Evolutionary conservation across 257 asterid species (phyloP).

Genomic region (Solanum raphanifolium): DNA sequence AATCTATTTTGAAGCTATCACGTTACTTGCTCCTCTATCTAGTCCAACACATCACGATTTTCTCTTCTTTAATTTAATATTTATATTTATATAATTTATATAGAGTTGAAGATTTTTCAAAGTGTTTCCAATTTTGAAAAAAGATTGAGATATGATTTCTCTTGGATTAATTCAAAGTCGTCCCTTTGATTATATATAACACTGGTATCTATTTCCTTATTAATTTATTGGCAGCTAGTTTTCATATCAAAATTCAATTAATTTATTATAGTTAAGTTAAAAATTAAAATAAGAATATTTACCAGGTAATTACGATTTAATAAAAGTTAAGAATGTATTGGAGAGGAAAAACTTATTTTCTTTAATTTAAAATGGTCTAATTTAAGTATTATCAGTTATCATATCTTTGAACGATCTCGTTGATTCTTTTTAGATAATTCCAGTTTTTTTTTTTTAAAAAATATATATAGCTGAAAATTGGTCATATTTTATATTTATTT

Average conservation of each 20-base stretch:
- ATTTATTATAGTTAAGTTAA: too few species aligned
- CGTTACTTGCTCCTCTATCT: background rate
- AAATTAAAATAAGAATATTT: too few species aligned
- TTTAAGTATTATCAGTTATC: too few species aligned
- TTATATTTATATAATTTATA: too few species aligned
- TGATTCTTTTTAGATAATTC: background rate
- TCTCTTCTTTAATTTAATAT: too few species aligned
- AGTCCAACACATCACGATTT: background rate
- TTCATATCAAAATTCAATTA: background rate
- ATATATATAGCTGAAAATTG: background rate
- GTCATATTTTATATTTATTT: background rate
- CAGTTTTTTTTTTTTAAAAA: background rate
- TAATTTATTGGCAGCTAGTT: background rate
- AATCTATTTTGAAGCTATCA: background rate
- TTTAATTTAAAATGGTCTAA: too few species aligned
- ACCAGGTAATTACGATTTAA: too few species aligned
- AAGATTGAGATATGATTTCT: background rate
- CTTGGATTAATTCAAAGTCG: background rate
- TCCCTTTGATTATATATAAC: rapidly evolving
- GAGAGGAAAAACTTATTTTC: too few species aligned
- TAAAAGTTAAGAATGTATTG: too few species aligned
- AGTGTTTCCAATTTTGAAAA: background rate
- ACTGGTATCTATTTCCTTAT: background rate
- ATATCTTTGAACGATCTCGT: background rate
- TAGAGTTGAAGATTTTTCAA: background rate